These are phyloP conservation scores for Stephanodiscus triporus DNA, from an alignment of 108 stramenopile genomes.

Conservation along the genomic window DNA sequence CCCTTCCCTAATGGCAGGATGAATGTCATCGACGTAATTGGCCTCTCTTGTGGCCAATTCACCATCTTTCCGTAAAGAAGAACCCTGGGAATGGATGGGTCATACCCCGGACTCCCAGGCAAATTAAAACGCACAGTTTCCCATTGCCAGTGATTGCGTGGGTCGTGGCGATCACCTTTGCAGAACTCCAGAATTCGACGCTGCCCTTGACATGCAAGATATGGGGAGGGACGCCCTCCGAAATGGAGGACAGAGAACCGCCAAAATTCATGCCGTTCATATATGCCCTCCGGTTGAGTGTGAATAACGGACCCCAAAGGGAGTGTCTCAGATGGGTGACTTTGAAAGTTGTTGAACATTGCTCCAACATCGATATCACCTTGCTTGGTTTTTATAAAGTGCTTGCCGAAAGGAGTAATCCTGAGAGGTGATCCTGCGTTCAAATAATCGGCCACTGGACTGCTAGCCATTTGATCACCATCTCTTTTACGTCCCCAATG, in stretches of 20 bases:
- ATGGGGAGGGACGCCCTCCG: too few species aligned
- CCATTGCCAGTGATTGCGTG: constrained; percentile 1
- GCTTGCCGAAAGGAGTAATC: background rate
- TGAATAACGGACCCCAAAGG: background rate
- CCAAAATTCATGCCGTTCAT: too few species aligned
- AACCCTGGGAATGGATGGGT: constrained; percentile 47
- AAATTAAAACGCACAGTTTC: constrained; percentile 6
- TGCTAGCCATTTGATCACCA: too few species aligned
- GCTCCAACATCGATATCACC: too few species aligned
- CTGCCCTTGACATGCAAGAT: constrained; percentile 17
- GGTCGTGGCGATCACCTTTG: background rate
- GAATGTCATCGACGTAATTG: constrained; percentile 37
- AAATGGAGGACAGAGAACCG: too few species aligned
- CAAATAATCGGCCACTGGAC: constrained; percentile 11
- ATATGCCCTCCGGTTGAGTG: too few species aligned
- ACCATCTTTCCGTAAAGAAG: constrained; percentile 32
- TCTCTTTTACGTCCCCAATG: too few species aligned
- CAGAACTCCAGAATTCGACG: constrained; percentile 16
- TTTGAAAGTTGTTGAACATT: too few species aligned
- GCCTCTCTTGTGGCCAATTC: constrained; percentile 27
- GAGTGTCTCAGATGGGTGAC: background rate
- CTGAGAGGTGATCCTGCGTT: background rate
- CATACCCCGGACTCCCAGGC: constrained; percentile 16
- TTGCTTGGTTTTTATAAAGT: background rate
- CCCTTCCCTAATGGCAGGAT: background rate